Percentiles rank a stretch among this genome's conserved stretches.
Conservation (phyloP, 805 yeast genomes). For the Clavispora carvajalis region DNA sequence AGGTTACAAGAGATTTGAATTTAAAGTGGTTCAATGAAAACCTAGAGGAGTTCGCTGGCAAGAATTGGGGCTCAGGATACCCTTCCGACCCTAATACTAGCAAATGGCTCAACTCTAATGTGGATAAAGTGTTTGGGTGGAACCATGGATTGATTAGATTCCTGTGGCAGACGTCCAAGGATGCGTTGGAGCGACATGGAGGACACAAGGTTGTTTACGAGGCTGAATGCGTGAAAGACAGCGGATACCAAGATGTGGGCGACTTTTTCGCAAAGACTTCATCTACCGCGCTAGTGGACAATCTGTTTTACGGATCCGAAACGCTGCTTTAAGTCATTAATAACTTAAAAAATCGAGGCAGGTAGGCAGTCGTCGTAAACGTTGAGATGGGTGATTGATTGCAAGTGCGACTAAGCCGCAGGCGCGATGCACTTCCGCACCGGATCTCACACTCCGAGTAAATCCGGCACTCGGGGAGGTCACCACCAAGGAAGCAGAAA, state of each 20-base stretch:
- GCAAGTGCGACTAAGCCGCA: too few relatives aligned
- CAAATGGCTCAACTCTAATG: slow-evolving; percentile 59
- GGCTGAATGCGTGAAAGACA: slow-evolving; percentile 36
- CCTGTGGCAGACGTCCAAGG: slow-evolving; percentile 92
- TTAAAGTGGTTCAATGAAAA: slow-evolving; percentile 33
- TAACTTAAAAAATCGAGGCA: background rate
- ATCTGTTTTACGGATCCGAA: slow-evolving; percentile 10
- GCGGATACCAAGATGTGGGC: slow-evolving; percentile 25
- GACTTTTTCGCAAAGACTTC: slow-evolving; percentile 10
- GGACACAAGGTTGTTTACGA: slow-evolving; percentile 60
- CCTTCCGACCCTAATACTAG: slow-evolving; percentile 89
- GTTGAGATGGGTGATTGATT: too few relatives aligned
- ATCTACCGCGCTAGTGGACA: slow-evolving; percentile 5
- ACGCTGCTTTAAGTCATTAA: slow-evolving; percentile 3
- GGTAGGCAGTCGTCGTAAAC: too few relatives aligned
- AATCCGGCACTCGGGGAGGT: background rate
- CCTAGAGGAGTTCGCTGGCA: slow-evolving; percentile 24
- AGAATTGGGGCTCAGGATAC: slow-evolving; percentile 78
- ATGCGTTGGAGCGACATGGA: slow-evolving; percentile 51
- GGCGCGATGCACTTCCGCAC: background rate
- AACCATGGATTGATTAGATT: slow-evolving; percentile 63
- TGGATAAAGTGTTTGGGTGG: slow-evolving; percentile 87
- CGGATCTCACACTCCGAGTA: background rate
- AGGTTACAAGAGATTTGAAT: slow-evolving; percentile 83
- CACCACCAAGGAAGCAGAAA: background rate